Conservation (phyloP, 345 rosid species). For the Eucalyptus cloeziana region DNA sequence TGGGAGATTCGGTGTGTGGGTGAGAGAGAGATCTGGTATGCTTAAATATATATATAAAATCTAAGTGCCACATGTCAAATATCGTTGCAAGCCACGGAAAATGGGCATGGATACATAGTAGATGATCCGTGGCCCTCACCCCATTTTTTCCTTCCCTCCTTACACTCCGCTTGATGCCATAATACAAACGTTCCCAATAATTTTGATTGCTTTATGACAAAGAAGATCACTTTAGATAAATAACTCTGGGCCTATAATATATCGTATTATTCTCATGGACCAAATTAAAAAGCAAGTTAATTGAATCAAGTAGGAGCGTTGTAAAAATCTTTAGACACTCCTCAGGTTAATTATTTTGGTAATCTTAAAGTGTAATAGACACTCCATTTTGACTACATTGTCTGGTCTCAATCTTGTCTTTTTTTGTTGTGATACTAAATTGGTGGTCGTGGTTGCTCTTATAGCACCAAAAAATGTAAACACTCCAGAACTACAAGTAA, state of each 20-base stretch:
- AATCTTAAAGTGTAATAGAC: background rate
- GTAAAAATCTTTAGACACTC: background rate
- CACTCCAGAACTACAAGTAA: background rate
- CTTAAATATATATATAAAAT: no score
- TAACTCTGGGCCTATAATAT: background rate
- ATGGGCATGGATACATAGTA: background rate
- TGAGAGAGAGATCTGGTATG: background rate
- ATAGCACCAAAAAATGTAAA: background rate
- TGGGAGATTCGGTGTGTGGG: background rate
- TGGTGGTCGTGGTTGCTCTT: background rate
- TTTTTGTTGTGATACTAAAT: background rate
- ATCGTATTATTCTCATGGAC: background rate
- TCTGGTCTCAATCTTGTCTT: background rate
- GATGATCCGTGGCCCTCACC: background rate
- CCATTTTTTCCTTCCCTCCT: background rate
- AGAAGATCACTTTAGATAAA: background rate
- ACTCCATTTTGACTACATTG: background rate
- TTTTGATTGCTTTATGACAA: background rate
- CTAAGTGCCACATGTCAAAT: background rate
- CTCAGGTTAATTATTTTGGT: background rate
- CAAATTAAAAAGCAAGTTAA: background rate
- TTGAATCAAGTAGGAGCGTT: background rate
- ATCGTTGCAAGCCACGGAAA: background rate
- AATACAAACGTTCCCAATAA: background rate
- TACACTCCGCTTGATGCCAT: background rate